Base-by-base conservation (phyloP, 257 asterid species). In the Euphrasia confusa region DNA sequence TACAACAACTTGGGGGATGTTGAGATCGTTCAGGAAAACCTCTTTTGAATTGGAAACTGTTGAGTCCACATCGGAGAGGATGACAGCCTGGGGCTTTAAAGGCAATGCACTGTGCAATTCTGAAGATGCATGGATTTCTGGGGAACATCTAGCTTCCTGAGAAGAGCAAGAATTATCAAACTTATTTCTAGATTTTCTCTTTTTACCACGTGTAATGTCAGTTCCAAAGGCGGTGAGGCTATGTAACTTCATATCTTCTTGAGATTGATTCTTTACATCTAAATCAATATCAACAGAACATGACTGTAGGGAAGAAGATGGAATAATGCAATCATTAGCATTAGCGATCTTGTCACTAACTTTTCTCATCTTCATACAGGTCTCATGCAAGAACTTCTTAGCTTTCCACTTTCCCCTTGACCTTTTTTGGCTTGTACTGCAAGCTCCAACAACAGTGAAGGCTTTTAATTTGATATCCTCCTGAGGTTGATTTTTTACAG, bases 51-150 rank as follows among this genome's bases (percentile, higher is more conserved):
- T 10, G 3, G 49, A 4, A 42, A 7, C 49, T 42, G 49, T 14
- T 10, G 49, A 42, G 49, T 4, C 49, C 18, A 45, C 52, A 11
- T 56, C 71, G 57, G 68, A 64, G 47, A 44, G 15, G n/a, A 60
- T 21, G 45, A 54, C 65, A 67, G 50, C 58, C 69, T 65, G 77
- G 30, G 79, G 60, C 58, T 33, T 69, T 72, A 55, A 67, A 66
- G 61, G 68, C 45, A 55, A 70, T 53, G 68, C 69, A 68, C 45
- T 39, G 45, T 69, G 76, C 65, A 76, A 26, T 54, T 61, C 72
- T 40, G 77, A 57, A 73, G 78, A 61, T 60, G 69, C 66, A n/a
- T 61, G 68, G 65, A 37, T 52, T 62, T 69, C 69, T 17, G 74
- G 37, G 45, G 56, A 60, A 53, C 44, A 13, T 21, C 21, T 39